Evolutionary conservation across 257 asterid genomes (phyloP).

Genomic region (Catharanthus roseus): DNA sequence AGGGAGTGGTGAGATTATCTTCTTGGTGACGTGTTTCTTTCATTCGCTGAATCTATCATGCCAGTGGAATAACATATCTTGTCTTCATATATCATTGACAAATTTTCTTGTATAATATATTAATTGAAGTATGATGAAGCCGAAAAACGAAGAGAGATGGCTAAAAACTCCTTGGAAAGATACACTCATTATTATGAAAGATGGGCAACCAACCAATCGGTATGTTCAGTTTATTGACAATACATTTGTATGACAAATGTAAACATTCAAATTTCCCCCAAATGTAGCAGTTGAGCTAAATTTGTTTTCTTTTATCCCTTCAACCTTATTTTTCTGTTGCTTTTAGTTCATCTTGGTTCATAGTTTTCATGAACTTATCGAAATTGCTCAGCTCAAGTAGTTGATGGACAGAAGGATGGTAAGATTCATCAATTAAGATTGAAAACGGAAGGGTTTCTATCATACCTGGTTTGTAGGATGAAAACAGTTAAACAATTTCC

Average conservation of each 20-base stretch:
- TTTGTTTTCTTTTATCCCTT: neutral
- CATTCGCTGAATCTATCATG: neutral
- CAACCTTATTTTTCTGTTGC: neutral
- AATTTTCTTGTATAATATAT: constrained; percentile 18
- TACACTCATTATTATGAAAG: constrained; percentile 94
- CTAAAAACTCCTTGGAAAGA: constrained; percentile 90
- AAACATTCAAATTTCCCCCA: neutral
- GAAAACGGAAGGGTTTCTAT: too few relatives aligned
- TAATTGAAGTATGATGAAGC: constrained; percentile 71
- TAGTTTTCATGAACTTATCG: neutral
- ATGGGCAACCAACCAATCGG: constrained; percentile 99
- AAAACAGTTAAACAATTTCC: too few relatives aligned
- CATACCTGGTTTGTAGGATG: too few relatives aligned
- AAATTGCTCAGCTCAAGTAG: too few relatives aligned
- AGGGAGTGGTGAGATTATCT: constrained; percentile 65
- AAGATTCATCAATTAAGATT: too few relatives aligned
- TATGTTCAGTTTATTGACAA: constrained; percentile 25
- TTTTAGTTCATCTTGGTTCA: neutral
- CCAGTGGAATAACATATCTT: neutral
- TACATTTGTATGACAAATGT: neutral
- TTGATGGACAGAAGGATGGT: too few relatives aligned
- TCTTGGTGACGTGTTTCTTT: constrained; percentile 11
- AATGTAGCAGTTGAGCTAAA: neutral
- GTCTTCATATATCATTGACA: neutral
- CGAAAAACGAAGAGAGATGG: constrained; percentile 98